Evolutionary conservation across 352 stramenopile genomes (phyloP).

Genomic region (Globisporangium megalacanthum): DNA sequence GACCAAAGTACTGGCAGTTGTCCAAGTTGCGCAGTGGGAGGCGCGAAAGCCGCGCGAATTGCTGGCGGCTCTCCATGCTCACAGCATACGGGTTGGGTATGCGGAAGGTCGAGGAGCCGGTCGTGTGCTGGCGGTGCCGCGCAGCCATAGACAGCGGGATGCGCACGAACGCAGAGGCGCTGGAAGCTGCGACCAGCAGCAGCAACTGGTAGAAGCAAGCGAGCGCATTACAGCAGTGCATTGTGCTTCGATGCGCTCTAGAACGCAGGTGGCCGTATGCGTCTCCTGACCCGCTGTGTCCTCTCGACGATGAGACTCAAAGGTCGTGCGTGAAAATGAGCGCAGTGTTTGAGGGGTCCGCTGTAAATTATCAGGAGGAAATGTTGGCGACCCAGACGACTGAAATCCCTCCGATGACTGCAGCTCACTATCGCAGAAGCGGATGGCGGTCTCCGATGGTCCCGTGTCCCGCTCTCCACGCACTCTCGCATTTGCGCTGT

Average conservation of each 20-base stretch:
- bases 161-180: conserved; percentile 5
- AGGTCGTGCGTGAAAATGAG: too few species aligned
- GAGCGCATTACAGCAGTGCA: background rate
- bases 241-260: background rate
- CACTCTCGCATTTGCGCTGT: background rate
- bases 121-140: background rate
- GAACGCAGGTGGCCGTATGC: too few species aligned
- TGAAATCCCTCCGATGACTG: too few species aligned
- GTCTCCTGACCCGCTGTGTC: too few species aligned
- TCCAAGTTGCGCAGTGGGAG: conserved; percentile 21
- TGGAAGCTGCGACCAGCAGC: background rate
- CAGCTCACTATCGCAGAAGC: too few species aligned
- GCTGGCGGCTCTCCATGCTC: conserved; percentile 8
- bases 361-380: too few species aligned
- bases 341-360: too few species aligned
- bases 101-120: background rate
- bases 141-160: conserved; percentile 8
- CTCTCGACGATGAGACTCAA: too few species aligned
- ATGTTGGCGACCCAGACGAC: too few species aligned
- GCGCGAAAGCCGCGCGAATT: conserved; percentile 3
- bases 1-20: conserved; percentile 24
- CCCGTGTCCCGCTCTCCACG: background rate
- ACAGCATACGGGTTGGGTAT: background rate
- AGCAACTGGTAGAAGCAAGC: background rate
- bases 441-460: too few species aligned